A percentile compares a stretch with the other conserved stretches of the same genome.
phyloP scores from a whole-genome alignment of 495 filamentous ascomycete genomes.

The Hypoxylon subgilvum region DNA sequence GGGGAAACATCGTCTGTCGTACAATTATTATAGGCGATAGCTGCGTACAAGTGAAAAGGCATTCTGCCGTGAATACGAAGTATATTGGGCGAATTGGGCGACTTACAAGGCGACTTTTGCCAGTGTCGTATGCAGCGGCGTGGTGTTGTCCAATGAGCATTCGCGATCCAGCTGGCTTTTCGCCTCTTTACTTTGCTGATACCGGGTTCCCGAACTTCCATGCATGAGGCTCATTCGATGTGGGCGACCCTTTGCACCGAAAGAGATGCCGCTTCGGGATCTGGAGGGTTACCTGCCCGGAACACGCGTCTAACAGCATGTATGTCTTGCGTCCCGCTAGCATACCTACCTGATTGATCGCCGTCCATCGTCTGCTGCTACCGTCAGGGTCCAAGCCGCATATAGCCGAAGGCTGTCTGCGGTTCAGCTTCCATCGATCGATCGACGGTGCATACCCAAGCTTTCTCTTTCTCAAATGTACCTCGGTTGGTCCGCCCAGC shows the following conservation, averaged over 20 bases:
- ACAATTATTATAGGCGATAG: too few relatives aligned
- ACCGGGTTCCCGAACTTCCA: slow-evolving; percentile 35
- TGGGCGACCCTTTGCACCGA: slow-evolving; percentile 7
- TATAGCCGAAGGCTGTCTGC: slow-evolving; percentile 15
- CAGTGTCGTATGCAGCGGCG: slow-evolving; percentile 3
- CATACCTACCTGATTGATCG: neutral
- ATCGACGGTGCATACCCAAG: too few relatives aligned
- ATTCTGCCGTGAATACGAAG: too few relatives aligned
- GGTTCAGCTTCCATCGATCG: slow-evolving; percentile 9
- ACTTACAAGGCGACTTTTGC: slow-evolving; percentile 12
- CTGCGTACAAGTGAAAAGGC: neutral
- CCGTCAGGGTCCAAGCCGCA: slow-evolving; percentile 23
- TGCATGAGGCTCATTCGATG: slow-evolving; percentile 32
- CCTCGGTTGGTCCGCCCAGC: too few relatives aligned
- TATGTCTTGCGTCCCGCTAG: slow-evolving; percentile 28
- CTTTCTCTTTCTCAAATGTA: too few relatives aligned
- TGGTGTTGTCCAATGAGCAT: slow-evolving; percentile 1
- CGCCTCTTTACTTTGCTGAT: neutral
- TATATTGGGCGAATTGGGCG: too few relatives aligned
- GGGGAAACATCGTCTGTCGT: too few relatives aligned
- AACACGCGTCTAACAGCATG: slow-evolving; percentile 22
- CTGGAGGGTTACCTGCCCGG: neutral
- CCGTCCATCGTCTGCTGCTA: slow-evolving; percentile 1
- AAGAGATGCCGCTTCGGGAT: slow-evolving; percentile 19
- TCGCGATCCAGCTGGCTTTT: neutral